Evolutionary conservation across 352 stramenopile genomes (phyloP).

Genomic region (Globisporangium solare): DNA sequence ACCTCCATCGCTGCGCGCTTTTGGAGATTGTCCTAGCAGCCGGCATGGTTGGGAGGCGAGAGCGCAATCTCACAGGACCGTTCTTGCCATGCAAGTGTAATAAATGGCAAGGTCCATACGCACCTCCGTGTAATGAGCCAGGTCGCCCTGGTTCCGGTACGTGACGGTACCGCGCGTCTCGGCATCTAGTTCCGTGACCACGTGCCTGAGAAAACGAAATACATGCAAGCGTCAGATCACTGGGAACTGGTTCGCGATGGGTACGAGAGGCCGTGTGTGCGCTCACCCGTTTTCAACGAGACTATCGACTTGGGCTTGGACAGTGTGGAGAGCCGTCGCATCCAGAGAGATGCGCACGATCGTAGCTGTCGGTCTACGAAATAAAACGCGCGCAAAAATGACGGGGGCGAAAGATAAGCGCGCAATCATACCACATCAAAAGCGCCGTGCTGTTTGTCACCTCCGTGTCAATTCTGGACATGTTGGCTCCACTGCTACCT

Average conservation of each 20-base stretch:
- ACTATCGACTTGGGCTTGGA: constrained; percentile 57
- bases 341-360: constrained; percentile 38
- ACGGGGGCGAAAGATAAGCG: too few species aligned
- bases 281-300: constrained; percentile 54
- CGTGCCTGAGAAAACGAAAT: constrained; percentile 29
- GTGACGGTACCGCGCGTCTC: constrained; percentile 26
- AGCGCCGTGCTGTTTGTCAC: too few species aligned
- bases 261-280: background rate
- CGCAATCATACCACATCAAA: too few species aligned
- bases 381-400: background rate
- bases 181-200: constrained; percentile 43
- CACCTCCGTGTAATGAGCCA: constrained; percentile 74
- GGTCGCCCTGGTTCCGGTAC: constrained; percentile 65
- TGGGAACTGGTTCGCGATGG: background rate
- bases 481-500: background rate
- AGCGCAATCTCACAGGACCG: background rate
- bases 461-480: too few species aligned
- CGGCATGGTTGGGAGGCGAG: too few species aligned
- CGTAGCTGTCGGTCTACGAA: constrained; percentile 17
- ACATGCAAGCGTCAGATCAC: background rate
- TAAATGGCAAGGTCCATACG: background rate
- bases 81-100: too few species aligned
- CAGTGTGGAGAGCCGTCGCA: constrained; percentile 23
- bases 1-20: constrained; percentile 57
- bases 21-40: constrained; percentile 51